phyloP scores from a whole-genome alignment of 148 eudicot species.

The Rhododendron mucronatum region DNA sequence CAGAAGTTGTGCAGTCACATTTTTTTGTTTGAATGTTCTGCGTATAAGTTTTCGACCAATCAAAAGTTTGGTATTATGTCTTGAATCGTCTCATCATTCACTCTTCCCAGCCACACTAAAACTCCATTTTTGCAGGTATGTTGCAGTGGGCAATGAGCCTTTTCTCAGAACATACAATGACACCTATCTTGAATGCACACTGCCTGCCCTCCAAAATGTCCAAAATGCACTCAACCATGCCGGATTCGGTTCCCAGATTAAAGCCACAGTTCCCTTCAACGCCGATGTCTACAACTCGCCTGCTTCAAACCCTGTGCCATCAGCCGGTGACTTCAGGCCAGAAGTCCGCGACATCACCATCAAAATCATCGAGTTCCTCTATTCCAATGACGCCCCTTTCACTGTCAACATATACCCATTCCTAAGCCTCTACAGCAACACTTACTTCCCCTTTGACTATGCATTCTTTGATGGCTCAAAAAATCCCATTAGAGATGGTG shows the following conservation, averaged over 20 bases:
- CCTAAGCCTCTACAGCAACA: conserved; percentile 77
- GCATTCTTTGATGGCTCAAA: conserved; percentile 79
- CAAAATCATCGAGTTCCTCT: conserved; percentile 54
- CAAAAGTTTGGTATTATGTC: not conserved
- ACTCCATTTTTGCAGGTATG: conserved; percentile 49
- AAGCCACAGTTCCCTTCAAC: conserved; percentile 85
- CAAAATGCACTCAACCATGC: conserved; percentile 74
- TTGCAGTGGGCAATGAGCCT: conserved; percentile 97
- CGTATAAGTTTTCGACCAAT: no score
- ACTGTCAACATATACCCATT: conserved; percentile 96
- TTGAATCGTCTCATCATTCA: not conserved
- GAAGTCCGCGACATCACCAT: conserved; percentile 67
- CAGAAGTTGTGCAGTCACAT: not conserved
- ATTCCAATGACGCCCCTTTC: conserved; percentile 68
- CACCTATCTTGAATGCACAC: conserved; percentile 49
- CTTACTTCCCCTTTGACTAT: conserved; percentile 70
- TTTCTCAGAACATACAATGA: conserved; percentile 74
- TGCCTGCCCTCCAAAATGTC: conserved; percentile 78
- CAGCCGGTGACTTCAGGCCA: conserved; percentile 91
- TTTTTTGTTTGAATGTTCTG: not conserved
- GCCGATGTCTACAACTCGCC: conserved; percentile 94
- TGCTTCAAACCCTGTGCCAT: conserved; percentile 74
- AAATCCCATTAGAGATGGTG: conserved; percentile 53
- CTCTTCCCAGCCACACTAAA: not conserved
- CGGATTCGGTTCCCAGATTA: conserved; percentile 58